Evolutionary conservation across 1,284 basidiomycete species (phyloP), one percentile per base, ranked within the genome.

Genomic region (Termitomyces sp.): DNA sequence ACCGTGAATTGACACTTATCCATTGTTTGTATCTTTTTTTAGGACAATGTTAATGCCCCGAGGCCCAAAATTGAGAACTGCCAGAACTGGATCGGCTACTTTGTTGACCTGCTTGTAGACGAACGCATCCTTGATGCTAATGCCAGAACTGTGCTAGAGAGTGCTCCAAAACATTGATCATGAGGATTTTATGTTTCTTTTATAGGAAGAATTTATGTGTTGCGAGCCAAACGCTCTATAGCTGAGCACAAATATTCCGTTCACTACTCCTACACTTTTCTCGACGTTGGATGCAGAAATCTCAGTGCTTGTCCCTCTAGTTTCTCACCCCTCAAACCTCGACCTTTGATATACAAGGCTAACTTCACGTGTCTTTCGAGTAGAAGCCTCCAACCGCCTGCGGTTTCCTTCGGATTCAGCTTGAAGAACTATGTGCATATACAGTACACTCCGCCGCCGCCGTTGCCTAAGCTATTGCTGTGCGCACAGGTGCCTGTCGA

Each of bases 21-120:
- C 15, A 36, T 34, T 40, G 15, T 4, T 38, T 49, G 13, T 17
- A 17, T 26, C 10, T 39, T 40, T n/a, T 39, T 8, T 10, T 39
- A 50, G 48, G 48, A 50, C 1, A n/a, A 9, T 6, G 15, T 7
- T 10, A 19, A 34, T 12, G 17, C 15, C 24, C 38, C 36, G 28
- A 38, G 15, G 5, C 34, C 38, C 36, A 50, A 30, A 24, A 50
- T 50, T 26, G 36, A 50, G n/a, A 50, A 50, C 26, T 50, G 48
- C 15, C 48, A 50, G 26, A 50, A 40, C 2, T 50, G 48, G 48
- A 40, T 49, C 12, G 47, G 47, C 39, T 13, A 39, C 34, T 49
- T 49, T 49, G 38, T 50, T 30, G 38, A 50, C 36, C 28, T 50
- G n/a, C 36, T 50, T 5, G 26, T 50, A 7, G 36, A 30, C 38